These are phyloP conservation scores for Diaporthe vexans DNA, from an alignment of 2,329 filamentous ascomycete genomes.

Conservation along the genomic window DNA sequence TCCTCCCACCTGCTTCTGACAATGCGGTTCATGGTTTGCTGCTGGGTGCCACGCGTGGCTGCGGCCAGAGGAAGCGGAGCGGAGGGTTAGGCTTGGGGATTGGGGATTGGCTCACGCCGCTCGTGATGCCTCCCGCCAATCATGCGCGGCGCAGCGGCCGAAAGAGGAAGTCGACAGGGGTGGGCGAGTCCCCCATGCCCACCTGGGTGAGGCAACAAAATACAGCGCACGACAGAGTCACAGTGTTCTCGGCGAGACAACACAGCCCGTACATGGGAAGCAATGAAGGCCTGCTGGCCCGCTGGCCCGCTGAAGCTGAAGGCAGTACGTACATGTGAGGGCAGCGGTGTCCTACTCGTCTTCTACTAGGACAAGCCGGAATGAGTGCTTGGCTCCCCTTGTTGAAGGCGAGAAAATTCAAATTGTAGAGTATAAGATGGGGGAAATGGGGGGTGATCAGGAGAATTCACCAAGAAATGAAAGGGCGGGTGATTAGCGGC, in stretches of 20 bases:
- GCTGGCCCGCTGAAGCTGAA: background rate
- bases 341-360: background rate
- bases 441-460: background rate
- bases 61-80: background rate
- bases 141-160: background rate
- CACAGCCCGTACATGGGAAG: background rate
- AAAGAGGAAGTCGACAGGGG: conserved; percentile 15
- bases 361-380: background rate
- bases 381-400: background rate
- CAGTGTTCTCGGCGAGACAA: background rate
- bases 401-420: no score
- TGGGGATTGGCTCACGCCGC: background rate
- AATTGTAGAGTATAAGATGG: background rate
- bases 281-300: background rate
- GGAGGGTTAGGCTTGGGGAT: background rate
- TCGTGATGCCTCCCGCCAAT: background rate
- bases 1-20: background rate
- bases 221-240: background rate
- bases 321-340: background rate
- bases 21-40: background rate
- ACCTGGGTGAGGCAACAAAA: background rate
- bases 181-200: background rate
- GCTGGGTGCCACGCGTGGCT: background rate
- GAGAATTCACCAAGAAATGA: no score
- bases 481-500: no score